Evolutionary conservation across 345 rosid genomes (phyloP).

Genomic region (Trapa bicornis): DNA sequence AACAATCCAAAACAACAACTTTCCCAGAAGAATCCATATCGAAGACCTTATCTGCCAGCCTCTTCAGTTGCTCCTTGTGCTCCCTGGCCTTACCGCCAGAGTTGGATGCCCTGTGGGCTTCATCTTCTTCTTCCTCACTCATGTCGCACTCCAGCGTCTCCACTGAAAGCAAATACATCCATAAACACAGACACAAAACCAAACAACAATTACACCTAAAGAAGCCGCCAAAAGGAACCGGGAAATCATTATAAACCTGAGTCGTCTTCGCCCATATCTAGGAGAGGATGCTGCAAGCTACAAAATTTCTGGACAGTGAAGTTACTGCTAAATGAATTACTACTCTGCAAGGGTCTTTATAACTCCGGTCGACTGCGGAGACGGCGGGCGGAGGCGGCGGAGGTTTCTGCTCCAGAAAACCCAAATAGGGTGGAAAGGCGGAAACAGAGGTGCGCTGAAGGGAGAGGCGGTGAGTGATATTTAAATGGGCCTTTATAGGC

Average conservation of each 20-base stretch:
- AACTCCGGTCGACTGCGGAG: background rate
- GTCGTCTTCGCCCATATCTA: conserved; percentile 10
- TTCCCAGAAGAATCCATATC: background rate
- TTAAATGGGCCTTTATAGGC: background rate
- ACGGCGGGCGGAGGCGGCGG: background rate
- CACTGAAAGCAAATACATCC: conserved; percentile 6
- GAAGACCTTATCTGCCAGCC: conserved; percentile 59
- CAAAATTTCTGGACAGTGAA: background rate
- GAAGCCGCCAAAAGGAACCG: no score
- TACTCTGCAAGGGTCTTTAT: background rate
- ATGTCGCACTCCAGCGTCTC: conserved; percentile 15
- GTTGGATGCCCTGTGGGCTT: conserved; percentile 12
- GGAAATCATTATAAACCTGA: conserved; percentile 6
- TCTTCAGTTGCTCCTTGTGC: conserved; percentile 61
- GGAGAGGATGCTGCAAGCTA: background rate
- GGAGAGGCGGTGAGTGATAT: background rate
- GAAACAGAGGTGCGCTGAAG: background rate
- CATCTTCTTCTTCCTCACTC: conserved; percentile 17
- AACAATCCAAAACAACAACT: background rate
- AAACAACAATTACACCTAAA: background rate
- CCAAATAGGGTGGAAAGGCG: background rate
- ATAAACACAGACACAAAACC: background rate
- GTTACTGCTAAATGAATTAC: background rate
- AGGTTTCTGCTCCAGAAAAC: background rate
- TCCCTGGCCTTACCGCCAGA: conserved; percentile 42